Evolutionary conservation across 139 green algal genomes (phyloP), one percentile per base, ranked within the genome.

Genomic region (Asterochloris sp.): DNA sequence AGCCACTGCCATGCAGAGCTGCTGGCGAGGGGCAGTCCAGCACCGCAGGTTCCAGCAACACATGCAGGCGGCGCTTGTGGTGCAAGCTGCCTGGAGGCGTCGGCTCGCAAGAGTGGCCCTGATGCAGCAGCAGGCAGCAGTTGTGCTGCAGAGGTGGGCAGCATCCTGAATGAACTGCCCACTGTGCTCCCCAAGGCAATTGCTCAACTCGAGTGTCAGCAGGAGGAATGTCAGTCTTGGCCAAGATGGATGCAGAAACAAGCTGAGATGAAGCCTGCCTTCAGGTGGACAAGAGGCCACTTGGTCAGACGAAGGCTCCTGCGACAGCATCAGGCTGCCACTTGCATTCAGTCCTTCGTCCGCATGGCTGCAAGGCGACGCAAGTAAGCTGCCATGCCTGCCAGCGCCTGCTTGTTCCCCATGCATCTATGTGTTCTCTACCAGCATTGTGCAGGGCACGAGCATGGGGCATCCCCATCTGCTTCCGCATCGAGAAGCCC

Each of bases 311-410:
- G 61, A 47, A 78, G 73, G 24, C 10, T 76, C 16, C 63, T n/a
- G 0, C 47, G 68, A 12, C 47, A 60, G 21, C 78, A 83, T 29
- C 82, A 68, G 11, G 88, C 88, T 62, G 86, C 86, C 11, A 62
- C 79, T 0, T 62, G 64, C 60, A 85, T 94, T 21, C 91, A 95
- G 86, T 64, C 76, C 2, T 26, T 67, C 12, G 79, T 89, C 29
- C 87, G 90, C 76, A 83, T 78, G 64, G 87, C 83, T 80, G 79
- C 84, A 19, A 89, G 76, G 13, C 83, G 84, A 6, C 63, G 77
- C 82, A 79, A 68, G 47, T 83, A 81, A 26, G 60, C 78, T 16
- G n/a, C n/a, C n/a, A n/a, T n/a, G n/a, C 4, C 38, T 54, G 38
- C 38, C 2, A 2, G 6, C 38, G 38, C 38, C 38, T 54, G 38